A percentile compares a stretch with the other conserved stretches of the same genome.
Conservation (phyloP, 768 basidiomycete species). For the Psilocybe sp. region DNA sequence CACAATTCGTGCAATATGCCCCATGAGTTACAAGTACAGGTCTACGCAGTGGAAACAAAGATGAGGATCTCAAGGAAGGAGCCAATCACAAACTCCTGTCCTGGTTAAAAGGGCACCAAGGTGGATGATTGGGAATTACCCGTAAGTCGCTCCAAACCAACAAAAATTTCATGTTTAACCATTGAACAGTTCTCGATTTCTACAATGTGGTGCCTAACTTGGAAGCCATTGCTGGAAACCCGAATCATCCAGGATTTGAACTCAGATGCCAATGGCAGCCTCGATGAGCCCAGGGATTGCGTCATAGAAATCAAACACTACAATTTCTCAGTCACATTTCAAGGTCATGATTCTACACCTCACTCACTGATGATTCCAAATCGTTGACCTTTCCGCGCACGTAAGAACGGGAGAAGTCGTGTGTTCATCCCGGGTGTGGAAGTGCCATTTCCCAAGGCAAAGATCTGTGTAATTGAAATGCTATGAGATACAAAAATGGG, state of each 20-base stretch:
- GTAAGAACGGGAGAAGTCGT: slow-evolving; percentile 40
- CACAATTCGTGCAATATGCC: slow-evolving; percentile 60
- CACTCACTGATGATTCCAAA: slow-evolving; percentile 46
- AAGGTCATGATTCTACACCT: neutral
- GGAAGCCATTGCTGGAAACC: slow-evolving; percentile 38
- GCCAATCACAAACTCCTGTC: slow-evolving; percentile 43
- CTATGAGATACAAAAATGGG: neutral
- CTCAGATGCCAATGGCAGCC: slow-evolving; percentile 37
- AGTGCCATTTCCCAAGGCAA: slow-evolving; percentile 40
- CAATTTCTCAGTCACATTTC: neutral
- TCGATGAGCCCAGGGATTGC: slow-evolving; percentile 43
- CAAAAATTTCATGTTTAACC: too few species aligned
- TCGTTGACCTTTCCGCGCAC: slow-evolving; percentile 37
- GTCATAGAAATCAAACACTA: slow-evolving; percentile 51
- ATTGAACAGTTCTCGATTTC: slow-evolving; percentile 44
- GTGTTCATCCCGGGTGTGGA: slow-evolving; percentile 39
- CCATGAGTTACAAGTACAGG: slow-evolving; percentile 45
- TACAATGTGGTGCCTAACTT: slow-evolving; percentile 44
- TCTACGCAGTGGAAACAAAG: slow-evolving; percentile 41
- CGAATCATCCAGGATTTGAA: neutral
- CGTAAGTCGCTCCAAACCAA: slow-evolving; percentile 27
- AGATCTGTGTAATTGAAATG: slow-evolving; percentile 26
- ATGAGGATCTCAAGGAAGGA: slow-evolving; percentile 26
- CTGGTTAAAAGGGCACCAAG: slow-evolving; percentile 38
- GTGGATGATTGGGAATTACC: slow-evolving; percentile 43